Evolutionary conservation across 768 basidiomycete species (phyloP).

Genomic region (Mrakia blollopis): DNA sequence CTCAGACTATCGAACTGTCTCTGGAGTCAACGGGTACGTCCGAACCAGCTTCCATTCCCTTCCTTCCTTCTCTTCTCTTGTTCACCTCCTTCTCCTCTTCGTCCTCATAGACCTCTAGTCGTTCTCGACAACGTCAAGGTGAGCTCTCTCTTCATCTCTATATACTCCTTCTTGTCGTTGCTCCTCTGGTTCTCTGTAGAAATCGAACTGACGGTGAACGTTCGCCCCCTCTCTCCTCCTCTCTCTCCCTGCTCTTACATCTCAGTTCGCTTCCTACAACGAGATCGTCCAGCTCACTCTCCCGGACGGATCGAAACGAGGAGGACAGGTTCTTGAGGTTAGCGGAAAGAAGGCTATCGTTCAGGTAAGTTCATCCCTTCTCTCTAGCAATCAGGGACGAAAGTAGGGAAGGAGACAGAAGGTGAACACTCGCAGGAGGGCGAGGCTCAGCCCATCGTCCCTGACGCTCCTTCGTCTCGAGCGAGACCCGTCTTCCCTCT

Average conservation of each 20-base stretch:
- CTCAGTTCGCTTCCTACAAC: constrained; percentile 92
- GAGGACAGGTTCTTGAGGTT: constrained; percentile 96
- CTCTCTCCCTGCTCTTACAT: background rate
- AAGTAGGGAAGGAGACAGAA: background rate
- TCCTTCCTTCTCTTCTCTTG: constrained; percentile 3
- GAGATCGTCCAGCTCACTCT: constrained; percentile 94
- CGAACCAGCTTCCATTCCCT: background rate
- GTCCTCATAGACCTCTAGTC: constrained; percentile 69
- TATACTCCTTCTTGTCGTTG: background rate
- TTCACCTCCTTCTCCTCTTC: background rate
- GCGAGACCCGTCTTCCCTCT: background rate
- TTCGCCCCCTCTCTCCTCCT: constrained; percentile 9
- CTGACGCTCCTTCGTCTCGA: background rate
- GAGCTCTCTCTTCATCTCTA: constrained; percentile 34
- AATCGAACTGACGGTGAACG: background rate
- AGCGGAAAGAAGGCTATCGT: constrained; percentile 98
- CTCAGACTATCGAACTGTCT: constrained; percentile 93
- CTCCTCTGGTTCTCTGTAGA: background rate
- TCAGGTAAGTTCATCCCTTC: constrained; percentile 49
- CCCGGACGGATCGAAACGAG: constrained; percentile 89
- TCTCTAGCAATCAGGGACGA: background rate
- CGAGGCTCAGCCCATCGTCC: background rate
- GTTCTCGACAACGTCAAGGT: constrained; percentile 98
- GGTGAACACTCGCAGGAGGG: background rate
- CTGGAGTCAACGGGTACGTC: constrained; percentile 90